Evolutionary conservation across 108 stramenopile genomes (phyloP).

Genomic region (Aureococcus anophagefferens): DNA sequence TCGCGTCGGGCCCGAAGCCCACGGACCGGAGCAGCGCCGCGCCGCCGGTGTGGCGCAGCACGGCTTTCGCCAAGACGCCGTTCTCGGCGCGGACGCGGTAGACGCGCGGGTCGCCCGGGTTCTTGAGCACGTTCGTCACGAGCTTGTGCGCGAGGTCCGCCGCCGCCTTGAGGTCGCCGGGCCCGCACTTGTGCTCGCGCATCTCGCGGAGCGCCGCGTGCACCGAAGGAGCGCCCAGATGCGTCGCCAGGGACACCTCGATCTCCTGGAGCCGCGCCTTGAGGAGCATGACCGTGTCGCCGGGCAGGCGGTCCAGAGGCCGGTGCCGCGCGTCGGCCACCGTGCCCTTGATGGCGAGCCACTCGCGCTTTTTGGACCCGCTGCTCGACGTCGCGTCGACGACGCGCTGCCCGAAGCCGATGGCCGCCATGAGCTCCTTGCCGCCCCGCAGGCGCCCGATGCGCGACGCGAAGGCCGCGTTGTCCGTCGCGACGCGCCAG

Average conservation of each 20-base stretch:
- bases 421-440: neutral
- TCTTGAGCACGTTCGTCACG: constrained; percentile 19
- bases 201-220: neutral
- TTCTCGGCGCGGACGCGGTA: constrained; percentile 17
- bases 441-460: neutral
- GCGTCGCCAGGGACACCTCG: neutral
- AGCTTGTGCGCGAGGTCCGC: constrained; percentile 1
- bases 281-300: neutral
- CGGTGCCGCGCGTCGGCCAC: too few relatives aligned
- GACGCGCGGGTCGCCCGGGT: constrained; percentile 22
- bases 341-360: too few relatives aligned
- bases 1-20: constrained; percentile 7
- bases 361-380: too few relatives aligned
- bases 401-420: neutral
- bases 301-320: too few relatives aligned
- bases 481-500: neutral
- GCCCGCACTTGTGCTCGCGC: neutral
- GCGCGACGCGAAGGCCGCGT: neutral
- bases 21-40: constrained; percentile 18
- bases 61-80: constrained; percentile 2
- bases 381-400: neutral
- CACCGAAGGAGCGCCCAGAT: neutral
- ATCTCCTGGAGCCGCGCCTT: neutral
- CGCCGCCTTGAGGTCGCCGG: neutral
- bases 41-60: constrained; percentile 19